These are phyloP conservation scores for Salicornia ramosissima DNA, from an alignment of 148 eudicot species.

Conservation along the genomic window DNA sequence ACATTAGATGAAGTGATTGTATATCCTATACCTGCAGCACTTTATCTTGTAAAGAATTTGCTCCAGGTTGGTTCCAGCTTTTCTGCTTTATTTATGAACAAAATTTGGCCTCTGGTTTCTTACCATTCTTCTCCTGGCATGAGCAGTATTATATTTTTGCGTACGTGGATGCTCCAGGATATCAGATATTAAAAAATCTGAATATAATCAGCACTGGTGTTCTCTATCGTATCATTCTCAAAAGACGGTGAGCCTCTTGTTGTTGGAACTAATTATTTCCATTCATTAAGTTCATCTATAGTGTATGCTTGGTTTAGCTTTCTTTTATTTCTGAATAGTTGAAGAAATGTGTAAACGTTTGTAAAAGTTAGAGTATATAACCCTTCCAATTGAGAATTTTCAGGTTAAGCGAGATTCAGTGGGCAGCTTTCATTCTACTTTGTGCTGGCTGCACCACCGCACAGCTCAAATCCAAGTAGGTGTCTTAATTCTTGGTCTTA, in stretches of 20 bases:
- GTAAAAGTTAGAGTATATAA: neutral
- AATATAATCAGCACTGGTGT: conserved; percentile 95
- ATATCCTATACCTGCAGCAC: conserved; percentile 93
- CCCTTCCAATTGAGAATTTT: conserved; percentile 14
- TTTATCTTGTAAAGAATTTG: conserved; percentile 87
- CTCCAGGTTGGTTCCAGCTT: conserved; percentile 56
- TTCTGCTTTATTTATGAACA: conserved; percentile 9
- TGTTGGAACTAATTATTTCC: neutral
- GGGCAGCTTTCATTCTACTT: conserved; percentile 94
- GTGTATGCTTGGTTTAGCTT: neutral
- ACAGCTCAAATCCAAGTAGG: conserved; percentile 92
- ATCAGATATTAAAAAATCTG: conserved; percentile 92
- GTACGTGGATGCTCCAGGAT: conserved; percentile 99
- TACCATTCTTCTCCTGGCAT: conserved; percentile 13
- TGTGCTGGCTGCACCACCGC: conserved; percentile 99
- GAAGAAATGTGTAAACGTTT: neutral
- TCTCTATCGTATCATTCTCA: conserved; percentile 84
- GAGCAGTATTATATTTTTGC: conserved; percentile 97
- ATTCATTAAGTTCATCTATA: neutral
- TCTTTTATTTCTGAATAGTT: neutral
- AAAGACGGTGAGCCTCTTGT: conserved; percentile 51
- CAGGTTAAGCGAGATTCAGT: conserved; percentile 95
- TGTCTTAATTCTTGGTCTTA: neutral
- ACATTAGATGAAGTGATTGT: conserved; percentile 87
- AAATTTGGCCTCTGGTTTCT: neutral